Conservation (phyloP, 139 green algal species). For the Coccomyxa sp. region DNA sequence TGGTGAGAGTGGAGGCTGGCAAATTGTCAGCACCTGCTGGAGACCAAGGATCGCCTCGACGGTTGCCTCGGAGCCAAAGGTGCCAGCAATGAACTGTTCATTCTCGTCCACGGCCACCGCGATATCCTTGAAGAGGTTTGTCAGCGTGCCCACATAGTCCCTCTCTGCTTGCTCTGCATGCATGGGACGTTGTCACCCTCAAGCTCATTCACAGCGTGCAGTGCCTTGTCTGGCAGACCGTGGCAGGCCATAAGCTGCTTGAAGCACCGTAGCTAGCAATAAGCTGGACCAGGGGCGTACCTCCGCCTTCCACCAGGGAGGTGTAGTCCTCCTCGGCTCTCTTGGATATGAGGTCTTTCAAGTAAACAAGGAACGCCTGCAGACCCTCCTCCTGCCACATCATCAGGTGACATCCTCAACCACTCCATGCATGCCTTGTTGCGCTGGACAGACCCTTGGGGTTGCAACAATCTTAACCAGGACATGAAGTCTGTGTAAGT, state of each 20-base stretch:
- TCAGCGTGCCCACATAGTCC: conserved; percentile 70
- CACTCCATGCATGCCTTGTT: neutral
- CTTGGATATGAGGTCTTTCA: conserved; percentile 37
- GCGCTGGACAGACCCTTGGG: no score
- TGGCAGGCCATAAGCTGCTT: neutral
- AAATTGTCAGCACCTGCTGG: neutral
- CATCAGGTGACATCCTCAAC: no score
- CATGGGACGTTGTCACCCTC: neutral
- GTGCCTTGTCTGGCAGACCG: neutral
- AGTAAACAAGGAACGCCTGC: conserved; percentile 51
- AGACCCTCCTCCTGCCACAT: conserved; percentile 61
- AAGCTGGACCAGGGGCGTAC: conserved; percentile 3
- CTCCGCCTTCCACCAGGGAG: conserved; percentile 37
- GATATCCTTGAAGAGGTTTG: conserved; percentile 77
- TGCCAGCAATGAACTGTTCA: conserved; percentile 50
- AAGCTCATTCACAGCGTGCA: neutral
- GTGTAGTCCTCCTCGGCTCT: conserved; percentile 53
- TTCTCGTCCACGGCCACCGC: conserved; percentile 78
- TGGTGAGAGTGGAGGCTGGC: no score
- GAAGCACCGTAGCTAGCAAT: neutral
- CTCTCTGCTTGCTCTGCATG: conserved; percentile 3
- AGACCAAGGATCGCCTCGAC: conserved; percentile 50
- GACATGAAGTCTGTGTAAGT: no score
- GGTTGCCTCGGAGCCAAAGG: conserved; percentile 66
- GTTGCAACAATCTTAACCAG: no score